Evolutionary conservation across 306 rosid genomes (phyloP).

Genomic region (Lotus japonicus): DNA sequence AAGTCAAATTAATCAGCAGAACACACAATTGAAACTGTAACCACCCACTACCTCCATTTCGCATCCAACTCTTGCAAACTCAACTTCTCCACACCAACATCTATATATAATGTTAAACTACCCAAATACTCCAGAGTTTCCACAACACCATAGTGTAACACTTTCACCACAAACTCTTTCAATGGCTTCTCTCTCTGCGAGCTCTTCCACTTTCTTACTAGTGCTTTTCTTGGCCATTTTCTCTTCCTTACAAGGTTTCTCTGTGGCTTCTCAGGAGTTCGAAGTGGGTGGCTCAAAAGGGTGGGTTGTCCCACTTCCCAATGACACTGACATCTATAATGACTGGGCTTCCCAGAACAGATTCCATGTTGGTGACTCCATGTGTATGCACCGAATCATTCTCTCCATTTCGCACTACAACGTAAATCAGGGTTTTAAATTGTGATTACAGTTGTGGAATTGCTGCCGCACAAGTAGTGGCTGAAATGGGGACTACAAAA

Average conservation of each 20-base stretch:
- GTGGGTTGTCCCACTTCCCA: constrained; percentile 69
- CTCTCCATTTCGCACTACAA: not conserved
- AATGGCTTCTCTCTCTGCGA: constrained; percentile 22
- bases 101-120: not conserved
- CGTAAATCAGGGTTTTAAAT: not conserved
- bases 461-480: too few species aligned
- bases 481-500: too few species aligned
- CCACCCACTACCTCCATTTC: constrained; percentile 23
- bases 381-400: constrained; percentile 36
- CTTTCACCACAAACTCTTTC: not conserved
- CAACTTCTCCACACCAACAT: constrained; percentile 19
- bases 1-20: not conserved
- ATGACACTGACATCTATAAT: constrained; percentile 57
- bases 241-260: not conserved
- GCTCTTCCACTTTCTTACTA: not conserved
- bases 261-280: constrained; percentile 47
- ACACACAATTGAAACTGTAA: constrained; percentile 6
- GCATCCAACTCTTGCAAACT: not conserved
- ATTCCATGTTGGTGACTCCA: constrained; percentile 56
- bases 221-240: constrained; percentile 26
- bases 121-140: not conserved
- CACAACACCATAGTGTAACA: too few species aligned
- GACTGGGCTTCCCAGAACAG: constrained; percentile 81
- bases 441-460: too few species aligned
- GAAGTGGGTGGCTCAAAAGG: constrained; percentile 67